Base-by-base conservation (phyloP, 1,284 basidiomycete genomes). In the Rhodotorula mucilaginosa region DNA sequence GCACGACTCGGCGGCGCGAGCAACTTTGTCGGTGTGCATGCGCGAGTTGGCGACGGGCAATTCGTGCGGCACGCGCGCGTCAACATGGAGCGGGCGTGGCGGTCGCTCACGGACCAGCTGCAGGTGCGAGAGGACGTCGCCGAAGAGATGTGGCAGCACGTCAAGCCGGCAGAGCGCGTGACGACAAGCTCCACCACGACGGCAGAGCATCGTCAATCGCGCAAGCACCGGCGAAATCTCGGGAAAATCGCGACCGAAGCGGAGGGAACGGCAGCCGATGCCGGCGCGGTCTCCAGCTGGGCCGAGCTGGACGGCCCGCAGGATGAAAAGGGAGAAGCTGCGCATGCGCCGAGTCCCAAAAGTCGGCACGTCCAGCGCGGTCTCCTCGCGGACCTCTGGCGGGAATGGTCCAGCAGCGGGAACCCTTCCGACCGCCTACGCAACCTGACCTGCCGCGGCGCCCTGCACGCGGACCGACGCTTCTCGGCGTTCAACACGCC, bases 21-120 rank as follows among this genome's bases (percentile, higher is more conserved):
- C 18, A 68, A 64, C 31, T 75, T 52, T 59, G 67, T 89, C 39
- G 88, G 85, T 3, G 85, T 85, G 3, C 90, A 91, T 76, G 79
- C 90, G 2, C 85, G 90, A 15, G 77, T 90, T 4, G 87, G 86
- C 13, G 89, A 90, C 74, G 88, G 88, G 1, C 78, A 80, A 10
- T 92, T 91, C 79, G 80, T 80, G 70, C 75, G 76, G 16, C 80
- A 82, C 21, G 82, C 83, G 15, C 74, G 78, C 31, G 73, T 68
- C n/a, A 76, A 79, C 66, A 69, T 70, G 63, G 58, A 69, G 58
- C 13, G 3, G 3, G 61, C 67, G 16, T 75, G 71, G 74, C 52
- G 66, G 57, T 18, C 6, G 16, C 44, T 73, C 5, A 29, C 7
- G 4, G 46, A 58, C 18, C 8, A 18, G 8, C 29, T 73, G 21